phyloP scores from a whole-genome alignment of 352 stramenopile genomes.

The Peronospora farinosa region DNA sequence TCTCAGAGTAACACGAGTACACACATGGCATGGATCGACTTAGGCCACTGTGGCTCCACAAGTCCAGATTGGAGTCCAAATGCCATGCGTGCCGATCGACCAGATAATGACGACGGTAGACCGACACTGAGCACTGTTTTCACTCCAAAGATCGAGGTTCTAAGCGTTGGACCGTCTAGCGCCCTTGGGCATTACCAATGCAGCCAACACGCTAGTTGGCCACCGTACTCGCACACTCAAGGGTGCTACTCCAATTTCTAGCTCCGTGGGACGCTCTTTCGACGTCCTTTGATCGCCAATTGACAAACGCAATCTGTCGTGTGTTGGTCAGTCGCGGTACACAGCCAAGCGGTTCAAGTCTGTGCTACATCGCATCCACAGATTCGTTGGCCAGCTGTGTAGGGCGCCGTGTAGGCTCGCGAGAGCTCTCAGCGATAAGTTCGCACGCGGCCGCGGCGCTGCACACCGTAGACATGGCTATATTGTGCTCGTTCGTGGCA shows the following conservation, averaged over 20 bases:
- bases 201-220: neutral
- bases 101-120: conserved; percentile 17
- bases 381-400: conserved; percentile 16
- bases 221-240: neutral
- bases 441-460: neutral
- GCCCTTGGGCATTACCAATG: neutral
- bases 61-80: neutral
- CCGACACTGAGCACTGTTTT: conserved; percentile 24
- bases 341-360: conserved; percentile 20
- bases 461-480: conserved; percentile 5
- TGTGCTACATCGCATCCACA: conserved; percentile 11
- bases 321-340: conserved; percentile 26
- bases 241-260: conserved; percentile 6
- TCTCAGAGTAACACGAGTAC: conserved; percentile 18
- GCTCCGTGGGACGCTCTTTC: conserved; percentile 11
- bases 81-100: neutral
- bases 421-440: conserved; percentile 24
- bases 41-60: neutral
- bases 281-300: conserved; percentile 17
- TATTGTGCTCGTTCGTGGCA: neutral
- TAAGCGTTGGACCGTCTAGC: conserved; percentile 5
- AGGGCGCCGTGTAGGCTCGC: conserved; percentile 25
- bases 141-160: conserved; percentile 30
- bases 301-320: conserved; percentile 8
- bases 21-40: conserved; percentile 13